Conservation (phyloP, 73 alveolate species). For the Tetrahymena malaccensis region DNA sequence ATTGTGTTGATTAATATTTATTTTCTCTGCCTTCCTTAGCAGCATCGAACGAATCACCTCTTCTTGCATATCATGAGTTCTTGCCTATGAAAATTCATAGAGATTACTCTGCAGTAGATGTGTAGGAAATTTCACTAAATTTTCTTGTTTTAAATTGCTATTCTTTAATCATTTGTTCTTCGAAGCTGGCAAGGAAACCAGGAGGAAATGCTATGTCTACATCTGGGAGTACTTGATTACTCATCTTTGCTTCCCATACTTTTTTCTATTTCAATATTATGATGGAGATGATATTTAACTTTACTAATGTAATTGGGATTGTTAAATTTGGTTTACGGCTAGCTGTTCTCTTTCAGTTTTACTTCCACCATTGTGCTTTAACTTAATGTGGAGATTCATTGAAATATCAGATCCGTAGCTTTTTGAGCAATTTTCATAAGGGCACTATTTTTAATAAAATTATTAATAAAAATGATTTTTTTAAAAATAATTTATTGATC, state of each 20-base stretch:
- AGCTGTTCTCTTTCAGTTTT: slow-evolving; percentile 65
- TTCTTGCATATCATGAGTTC: neutral
- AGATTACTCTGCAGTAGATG: neutral
- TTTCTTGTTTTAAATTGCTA: neutral
- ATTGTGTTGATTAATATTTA: neutral
- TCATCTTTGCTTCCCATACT: neutral
- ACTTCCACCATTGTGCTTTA: slow-evolving; percentile 73
- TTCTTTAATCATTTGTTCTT: neutral
- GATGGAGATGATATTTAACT: neutral
- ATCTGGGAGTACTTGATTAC: neutral
- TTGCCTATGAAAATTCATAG: neutral
- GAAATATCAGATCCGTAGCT: slow-evolving; percentile 68
- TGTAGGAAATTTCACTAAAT: neutral
- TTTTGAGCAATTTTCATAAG: slow-evolving; percentile 63
- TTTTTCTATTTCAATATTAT: neutral
- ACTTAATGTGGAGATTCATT: slow-evolving; percentile 65
- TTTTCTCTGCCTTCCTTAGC: neutral
- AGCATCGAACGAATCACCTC: neutral
- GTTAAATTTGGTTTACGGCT: slow-evolving; percentile 21
- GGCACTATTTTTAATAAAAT: slow-evolving; percentile 46
- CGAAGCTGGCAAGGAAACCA: slow-evolving; percentile 1
- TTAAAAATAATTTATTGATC: neutral
- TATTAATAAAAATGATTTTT: slow-evolving; percentile 1
- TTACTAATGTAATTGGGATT: neutral
- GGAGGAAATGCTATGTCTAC: neutral